These are phyloP conservation scores for Blastomyces silverae DNA, from an alignment of 2,329 filamentous ascomycete species.

Conservation along the genomic window DNA sequence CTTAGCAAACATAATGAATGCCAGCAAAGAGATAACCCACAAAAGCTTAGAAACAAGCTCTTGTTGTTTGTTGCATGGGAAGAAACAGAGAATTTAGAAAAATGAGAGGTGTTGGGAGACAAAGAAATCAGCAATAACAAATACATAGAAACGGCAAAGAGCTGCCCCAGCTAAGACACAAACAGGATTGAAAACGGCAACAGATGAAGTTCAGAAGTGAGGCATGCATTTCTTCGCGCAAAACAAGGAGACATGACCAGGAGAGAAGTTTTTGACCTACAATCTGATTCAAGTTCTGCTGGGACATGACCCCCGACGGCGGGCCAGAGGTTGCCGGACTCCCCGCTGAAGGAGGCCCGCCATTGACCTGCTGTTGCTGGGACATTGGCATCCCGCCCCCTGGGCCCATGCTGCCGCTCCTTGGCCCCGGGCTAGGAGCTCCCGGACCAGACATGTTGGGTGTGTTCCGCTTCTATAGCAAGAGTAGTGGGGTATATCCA, in stretches of 20 bases:
- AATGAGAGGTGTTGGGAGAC: background rate
- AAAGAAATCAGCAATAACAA: background rate
- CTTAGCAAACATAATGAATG: background rate
- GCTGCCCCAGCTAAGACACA: background rate
- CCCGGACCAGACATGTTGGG: slow-evolving; percentile 41
- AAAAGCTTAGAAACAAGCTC: background rate
- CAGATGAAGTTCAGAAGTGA: background rate
- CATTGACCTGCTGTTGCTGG: slow-evolving; percentile 44
- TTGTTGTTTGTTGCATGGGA: background rate
- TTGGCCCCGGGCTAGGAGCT: slow-evolving; percentile 45
- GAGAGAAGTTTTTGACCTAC: slow-evolving; percentile 51
- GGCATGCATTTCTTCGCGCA: background rate
- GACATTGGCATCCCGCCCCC: slow-evolving; percentile 42
- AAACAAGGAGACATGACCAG: slow-evolving; percentile 10
- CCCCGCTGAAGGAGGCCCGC: slow-evolving; percentile 42
- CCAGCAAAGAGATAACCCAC: slow-evolving; percentile 1
- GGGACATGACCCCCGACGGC: slow-evolving; percentile 53
- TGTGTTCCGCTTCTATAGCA: slow-evolving; percentile 10
- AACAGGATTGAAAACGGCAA: background rate
- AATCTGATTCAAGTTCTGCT: slow-evolving; percentile 92
- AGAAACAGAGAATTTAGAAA: background rate
- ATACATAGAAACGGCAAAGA: background rate
- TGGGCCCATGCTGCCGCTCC: slow-evolving; percentile 45
- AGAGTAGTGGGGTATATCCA: background rate
- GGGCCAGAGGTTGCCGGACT: slow-evolving; percentile 37